Evolutionary conservation across 2,329 filamentous ascomycete genomes (phyloP), one percentile per base, ranked within the genome.

Genomic region (Fusarium pseudograminearum): DNA sequence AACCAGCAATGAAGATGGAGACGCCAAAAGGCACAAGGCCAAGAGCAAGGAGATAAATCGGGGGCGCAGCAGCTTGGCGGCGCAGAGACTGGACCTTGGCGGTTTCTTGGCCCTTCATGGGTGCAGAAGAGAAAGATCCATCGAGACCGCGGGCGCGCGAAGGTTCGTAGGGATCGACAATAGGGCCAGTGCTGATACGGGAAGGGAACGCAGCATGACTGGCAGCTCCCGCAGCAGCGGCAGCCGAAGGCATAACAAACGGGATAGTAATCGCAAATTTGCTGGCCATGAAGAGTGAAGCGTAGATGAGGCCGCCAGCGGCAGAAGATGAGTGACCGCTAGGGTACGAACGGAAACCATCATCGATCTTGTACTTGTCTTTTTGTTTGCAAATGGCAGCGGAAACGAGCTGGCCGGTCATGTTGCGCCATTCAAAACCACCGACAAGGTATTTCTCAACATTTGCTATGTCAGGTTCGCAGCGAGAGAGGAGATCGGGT

Each of bases 241-340:
- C 82, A 4, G 80, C 78, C 15, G 82, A 80, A 0, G 83, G 83
- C 9, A 86, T 84, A 12, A 92, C 86, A 77, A 90, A 92, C 2
- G 92, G 92, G 33, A 93, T 85, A 12, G 88, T 90, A 66, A 94
- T 89, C 62, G 89, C 87, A 74, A 95, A 92, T 78, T 94, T 95
- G 79, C 90, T 92, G 70, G 92, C 93, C 24, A 98, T 86, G 84
- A 94, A 98, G 52, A 98, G 87, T 3, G 91, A 91, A 18, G 97
- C 86, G 78, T 98, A 97, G 55, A 94, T 87, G 54, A 98, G 83
- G 2, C 94, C 94, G 14, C 91, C 90, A 72, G 93, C 93, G 7
- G 92, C 87, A 65, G 91, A 90, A 41, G 90, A 93, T 8, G 82
- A 76, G 74, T 83, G 82, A n/a, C 82, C 82, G 57, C 80, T 82